A percentile compares a stretch with the other conserved stretches of the same genome.
phyloP scores from a whole-genome alignment of 202 grass and related monocot genomes.

The Dendrocalamus latiflorus region DNA sequence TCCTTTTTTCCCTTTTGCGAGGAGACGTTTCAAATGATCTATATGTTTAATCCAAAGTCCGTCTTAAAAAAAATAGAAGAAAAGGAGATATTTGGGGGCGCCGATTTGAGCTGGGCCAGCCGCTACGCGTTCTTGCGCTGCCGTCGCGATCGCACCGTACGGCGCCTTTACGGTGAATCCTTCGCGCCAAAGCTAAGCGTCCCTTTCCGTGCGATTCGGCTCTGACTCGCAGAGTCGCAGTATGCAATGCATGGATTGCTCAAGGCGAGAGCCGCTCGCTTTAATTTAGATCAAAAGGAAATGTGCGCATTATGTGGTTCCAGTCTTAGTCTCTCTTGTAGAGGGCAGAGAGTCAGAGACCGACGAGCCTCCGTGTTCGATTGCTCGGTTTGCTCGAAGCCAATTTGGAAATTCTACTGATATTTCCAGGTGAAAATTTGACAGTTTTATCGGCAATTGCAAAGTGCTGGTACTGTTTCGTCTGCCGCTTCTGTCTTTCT shows the following conservation, averaged over 20 bases:
- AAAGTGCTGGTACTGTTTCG: neutral
- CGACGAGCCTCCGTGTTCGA: no score
- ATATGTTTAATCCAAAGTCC: no score
- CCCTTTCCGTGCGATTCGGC: conserved; percentile 30
- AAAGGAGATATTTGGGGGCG: neutral
- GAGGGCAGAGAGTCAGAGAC: no score
- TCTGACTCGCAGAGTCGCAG: neutral
- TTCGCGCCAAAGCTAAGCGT: conserved; percentile 24
- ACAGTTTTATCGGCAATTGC: neutral
- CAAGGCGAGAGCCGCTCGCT: neutral
- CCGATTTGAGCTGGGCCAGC: neutral
- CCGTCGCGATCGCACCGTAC: neutral
- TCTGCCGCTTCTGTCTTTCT: neutral
- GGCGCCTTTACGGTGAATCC: conserved; percentile 1
- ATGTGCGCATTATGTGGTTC: neutral
- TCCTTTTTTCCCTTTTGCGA: no score
- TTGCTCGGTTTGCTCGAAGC: neutral
- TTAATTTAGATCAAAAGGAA: neutral
- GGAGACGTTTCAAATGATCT: no score
- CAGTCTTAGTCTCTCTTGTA: neutral
- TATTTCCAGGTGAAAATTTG: neutral
- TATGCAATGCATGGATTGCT: neutral
- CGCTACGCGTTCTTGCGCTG: neutral
- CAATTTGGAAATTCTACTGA: neutral
- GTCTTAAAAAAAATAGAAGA: no score